Evolutionary conservation across 78 protist genomes (phyloP), one percentile per base, ranked within the genome.

Genomic region (Bodo saltans): DNA sequence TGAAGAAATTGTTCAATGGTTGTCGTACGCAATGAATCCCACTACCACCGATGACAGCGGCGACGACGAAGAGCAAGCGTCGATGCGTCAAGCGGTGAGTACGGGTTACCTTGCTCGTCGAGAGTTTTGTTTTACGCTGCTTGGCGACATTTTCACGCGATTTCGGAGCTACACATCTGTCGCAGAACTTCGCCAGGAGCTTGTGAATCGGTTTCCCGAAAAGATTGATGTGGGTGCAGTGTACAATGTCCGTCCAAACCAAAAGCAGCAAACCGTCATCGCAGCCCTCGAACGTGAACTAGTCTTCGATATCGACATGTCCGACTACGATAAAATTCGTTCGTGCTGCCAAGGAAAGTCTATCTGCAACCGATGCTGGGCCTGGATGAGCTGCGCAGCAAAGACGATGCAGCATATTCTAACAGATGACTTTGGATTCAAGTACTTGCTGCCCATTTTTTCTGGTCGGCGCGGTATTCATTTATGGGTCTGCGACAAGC

Each of bases 391-490:
- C 0, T 21, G 53, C 21, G 98, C 98, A 0, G 69, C 89, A 38
- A 35, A 76, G 11, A 80, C 95, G 37, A 28, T 94, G 52, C 87
- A 86, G 41, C 0, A 3, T 0, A 83, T 88, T 34, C 83, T 95
- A 11, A 28, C 53, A 72, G 83, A 86, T 26, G 94, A 91, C 70
- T 96, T 93, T 41, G 98, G 97, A 1, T 97, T 89, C 67, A 25
- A 90, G 69, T 90, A 94, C 70, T 47, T 90, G 3, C 88, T 98
- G 41, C 97, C 97, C 93, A 97, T 97, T 27, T 98, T 89, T 85
- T 89, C 95, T 28, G 99, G 99, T 27, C 86, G 99, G 1, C 95
- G 99, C 28, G 99, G 99, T 30, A 53, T 97, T 33, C 99, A 98
- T 35, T 90, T 97, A 30, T 98, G 99, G 99, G 99, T 97, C 34